Percentiles rank a stretch among this genome's conserved stretches.
These are phyloP conservation scores for Boletus barrowsii DNA, from an alignment of 768 basidiomycete genomes.

Conservation along the genomic window DNA sequence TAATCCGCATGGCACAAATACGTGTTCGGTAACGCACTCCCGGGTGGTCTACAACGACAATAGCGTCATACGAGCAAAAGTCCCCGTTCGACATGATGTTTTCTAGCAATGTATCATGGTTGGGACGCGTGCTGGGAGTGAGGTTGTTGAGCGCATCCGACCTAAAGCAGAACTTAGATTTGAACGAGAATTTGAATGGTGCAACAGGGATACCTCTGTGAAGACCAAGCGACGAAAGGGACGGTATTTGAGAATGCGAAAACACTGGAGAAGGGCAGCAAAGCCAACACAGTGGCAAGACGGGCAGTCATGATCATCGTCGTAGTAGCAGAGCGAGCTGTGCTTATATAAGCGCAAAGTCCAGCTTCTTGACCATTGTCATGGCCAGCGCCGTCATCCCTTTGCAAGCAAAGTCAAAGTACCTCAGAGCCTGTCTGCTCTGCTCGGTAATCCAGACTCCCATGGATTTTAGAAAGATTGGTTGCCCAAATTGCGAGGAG, in stretches of 20 bases:
- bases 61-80: slow-evolving; percentile 61
- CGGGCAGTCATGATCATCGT: slow-evolving; percentile 44
- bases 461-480: slow-evolving; percentile 75
- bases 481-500: slow-evolving; percentile 98
- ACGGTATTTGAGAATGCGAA: slow-evolving; percentile 59
- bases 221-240: slow-evolving; percentile 73
- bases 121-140: slow-evolving; percentile 31
- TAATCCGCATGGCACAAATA: not conserved
- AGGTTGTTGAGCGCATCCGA: slow-evolving; percentile 46
- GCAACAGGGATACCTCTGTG: slow-evolving; percentile 44
- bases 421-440: slow-evolving; percentile 86
- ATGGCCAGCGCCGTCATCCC: slow-evolving; percentile 44
- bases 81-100: slow-evolving; percentile 42
- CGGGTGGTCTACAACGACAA: slow-evolving; percentile 68
- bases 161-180: slow-evolving; percentile 31
- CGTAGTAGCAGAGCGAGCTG: not conserved
- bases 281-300: slow-evolving; percentile 39
- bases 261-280: slow-evolving; percentile 39
- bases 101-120: slow-evolving; percentile 38
- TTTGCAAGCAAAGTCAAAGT: slow-evolving; percentile 59
- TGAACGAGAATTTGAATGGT: not conserved
- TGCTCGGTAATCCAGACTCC: slow-evolving; percentile 89
- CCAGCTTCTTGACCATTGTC: not conserved
- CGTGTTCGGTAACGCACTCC: slow-evolving; percentile 49
- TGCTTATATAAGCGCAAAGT: slow-evolving; percentile 18